Evolutionary conservation across 2,329 filamentous ascomycete genomes (phyloP).

Genomic region (Colletotrichum spinosum): DNA sequence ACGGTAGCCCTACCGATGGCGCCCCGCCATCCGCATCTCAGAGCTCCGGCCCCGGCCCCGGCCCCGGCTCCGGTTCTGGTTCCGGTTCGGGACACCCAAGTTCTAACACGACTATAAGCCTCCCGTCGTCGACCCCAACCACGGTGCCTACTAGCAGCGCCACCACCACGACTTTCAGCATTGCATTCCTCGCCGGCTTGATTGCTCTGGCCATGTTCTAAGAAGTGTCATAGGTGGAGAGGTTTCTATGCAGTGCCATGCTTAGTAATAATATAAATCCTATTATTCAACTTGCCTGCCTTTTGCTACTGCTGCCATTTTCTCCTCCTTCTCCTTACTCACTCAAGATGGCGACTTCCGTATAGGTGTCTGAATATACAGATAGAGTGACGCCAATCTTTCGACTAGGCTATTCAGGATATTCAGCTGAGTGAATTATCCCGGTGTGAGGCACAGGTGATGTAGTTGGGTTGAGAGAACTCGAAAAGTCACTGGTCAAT

Average conservation of each 20-base stretch:
- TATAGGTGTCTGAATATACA: too few relatives aligned
- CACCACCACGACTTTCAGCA: slow-evolving; percentile 23
- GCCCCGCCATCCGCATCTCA: slow-evolving; percentile 39
- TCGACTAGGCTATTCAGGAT: too few relatives aligned
- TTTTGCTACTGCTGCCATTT: too few relatives aligned
- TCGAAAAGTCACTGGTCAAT: too few relatives aligned
- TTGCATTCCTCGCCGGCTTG: slow-evolving; percentile 28
- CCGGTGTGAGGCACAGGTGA: too few relatives aligned
- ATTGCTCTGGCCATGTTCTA: slow-evolving; percentile 35
- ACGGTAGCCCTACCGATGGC: slow-evolving; percentile 25
- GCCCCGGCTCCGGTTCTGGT: slow-evolving; percentile 32
- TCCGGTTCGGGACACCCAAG: slow-evolving; percentile 20
- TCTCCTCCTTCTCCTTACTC: too few relatives aligned
- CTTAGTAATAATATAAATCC: neutral
- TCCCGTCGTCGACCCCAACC: slow-evolving; percentile 13
- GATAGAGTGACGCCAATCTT: too few relatives aligned
- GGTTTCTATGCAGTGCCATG: neutral
- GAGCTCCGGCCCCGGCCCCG: slow-evolving; percentile 23
- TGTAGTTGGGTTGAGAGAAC: too few relatives aligned
- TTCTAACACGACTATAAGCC: slow-evolving; percentile 35
- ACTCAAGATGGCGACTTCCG: too few relatives aligned
- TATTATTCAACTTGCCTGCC: neutral
- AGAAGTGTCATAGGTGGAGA: neutral
- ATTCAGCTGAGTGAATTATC: too few relatives aligned
- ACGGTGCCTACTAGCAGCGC: slow-evolving; percentile 23